Evolutionary conservation across 2,329 filamentous ascomycete species (phyloP).

Genomic region (Aspergillus flavus): DNA sequence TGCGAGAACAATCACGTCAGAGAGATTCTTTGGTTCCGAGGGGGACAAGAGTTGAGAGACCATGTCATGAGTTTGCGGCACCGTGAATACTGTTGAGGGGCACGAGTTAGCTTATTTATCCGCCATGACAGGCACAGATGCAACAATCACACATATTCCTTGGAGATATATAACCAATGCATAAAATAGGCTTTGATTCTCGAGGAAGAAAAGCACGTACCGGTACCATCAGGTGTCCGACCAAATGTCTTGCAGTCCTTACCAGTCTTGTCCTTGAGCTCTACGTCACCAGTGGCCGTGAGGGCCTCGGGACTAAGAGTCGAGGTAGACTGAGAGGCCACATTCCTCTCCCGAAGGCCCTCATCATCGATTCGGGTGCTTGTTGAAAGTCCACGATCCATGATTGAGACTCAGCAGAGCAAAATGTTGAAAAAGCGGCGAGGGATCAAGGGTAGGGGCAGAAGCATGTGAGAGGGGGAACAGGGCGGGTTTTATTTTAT

Average conservation of each 20-base stretch:
- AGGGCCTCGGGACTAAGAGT: constrained; percentile 52
- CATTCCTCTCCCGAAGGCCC: constrained; percentile 53
- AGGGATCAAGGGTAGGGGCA: constrained; percentile 2
- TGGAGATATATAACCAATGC: background rate
- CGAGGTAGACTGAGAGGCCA: constrained; percentile 42
- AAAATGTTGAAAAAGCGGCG: constrained; percentile 23
- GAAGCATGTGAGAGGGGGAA: constrained; percentile 24
- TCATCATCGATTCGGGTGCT: constrained; percentile 37
- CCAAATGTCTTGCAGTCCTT: constrained; percentile 80
- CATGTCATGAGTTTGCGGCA: constrained; percentile 98
- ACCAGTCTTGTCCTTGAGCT: constrained; percentile 51
- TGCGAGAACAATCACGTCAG: constrained; percentile 76
- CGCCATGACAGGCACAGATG: background rate
- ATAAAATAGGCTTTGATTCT: background rate
- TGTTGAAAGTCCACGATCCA: constrained; percentile 44
- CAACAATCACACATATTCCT: background rate
- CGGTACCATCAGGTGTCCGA: constrained; percentile 84
- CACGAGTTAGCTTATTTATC: constrained; percentile 19
- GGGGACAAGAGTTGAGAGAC: constrained; percentile 95
- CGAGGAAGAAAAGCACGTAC: constrained; percentile 59
- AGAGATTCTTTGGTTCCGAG: constrained; percentile 91
- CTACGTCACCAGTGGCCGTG: constrained; percentile 34
- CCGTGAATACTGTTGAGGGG: constrained; percentile 76
- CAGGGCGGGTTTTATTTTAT: constrained; percentile 10
- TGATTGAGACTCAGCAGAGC: constrained; percentile 25